A percentile compares a stretch with the other conserved stretches of the same genome.
These are phyloP conservation scores for Trichoderma sp. DNA, from an alignment of 2,329 filamentous ascomycete species.

Conservation along the genomic window DNA sequence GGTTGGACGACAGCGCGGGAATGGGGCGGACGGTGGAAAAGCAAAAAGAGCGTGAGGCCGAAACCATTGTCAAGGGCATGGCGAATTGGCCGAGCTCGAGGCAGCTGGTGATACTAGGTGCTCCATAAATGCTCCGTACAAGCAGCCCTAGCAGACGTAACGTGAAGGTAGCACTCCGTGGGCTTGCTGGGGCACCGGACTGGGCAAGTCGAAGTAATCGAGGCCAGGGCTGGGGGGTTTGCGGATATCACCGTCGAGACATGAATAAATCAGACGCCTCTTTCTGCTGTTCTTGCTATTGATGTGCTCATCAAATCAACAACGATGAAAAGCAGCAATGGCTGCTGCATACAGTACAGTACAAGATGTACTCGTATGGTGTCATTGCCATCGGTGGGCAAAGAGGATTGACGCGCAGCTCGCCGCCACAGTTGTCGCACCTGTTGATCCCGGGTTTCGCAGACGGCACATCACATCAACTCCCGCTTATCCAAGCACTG, in stretches of 20 bases:
- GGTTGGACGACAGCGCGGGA: background rate
- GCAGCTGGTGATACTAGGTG: background rate
- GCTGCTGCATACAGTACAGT: background rate
- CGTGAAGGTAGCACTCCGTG: background rate
- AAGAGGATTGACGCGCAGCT: background rate
- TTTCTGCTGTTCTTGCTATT: background rate
- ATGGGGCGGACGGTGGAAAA: background rate
- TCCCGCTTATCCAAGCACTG: background rate
- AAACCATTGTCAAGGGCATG: background rate
- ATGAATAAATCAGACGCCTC: background rate
- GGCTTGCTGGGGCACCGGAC: background rate
- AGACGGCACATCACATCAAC: background rate
- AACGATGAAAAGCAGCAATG: background rate
- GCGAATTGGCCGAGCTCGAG: slow-evolving; percentile 7
- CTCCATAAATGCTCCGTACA: slow-evolving; percentile 2
- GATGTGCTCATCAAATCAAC: background rate
- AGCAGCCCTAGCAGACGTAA: background rate
- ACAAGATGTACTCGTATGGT: background rate
- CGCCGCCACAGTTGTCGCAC: background rate
- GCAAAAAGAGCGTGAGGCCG: background rate
- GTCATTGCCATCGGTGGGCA: background rate
- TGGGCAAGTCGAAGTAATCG: slow-evolving; percentile 10
- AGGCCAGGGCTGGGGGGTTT: background rate
- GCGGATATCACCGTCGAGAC: background rate
- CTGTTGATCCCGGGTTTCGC: background rate